Evolutionary conservation across 257 asterid species (phyloP).

Genomic region (Nicotiana noctiflora): DNA sequence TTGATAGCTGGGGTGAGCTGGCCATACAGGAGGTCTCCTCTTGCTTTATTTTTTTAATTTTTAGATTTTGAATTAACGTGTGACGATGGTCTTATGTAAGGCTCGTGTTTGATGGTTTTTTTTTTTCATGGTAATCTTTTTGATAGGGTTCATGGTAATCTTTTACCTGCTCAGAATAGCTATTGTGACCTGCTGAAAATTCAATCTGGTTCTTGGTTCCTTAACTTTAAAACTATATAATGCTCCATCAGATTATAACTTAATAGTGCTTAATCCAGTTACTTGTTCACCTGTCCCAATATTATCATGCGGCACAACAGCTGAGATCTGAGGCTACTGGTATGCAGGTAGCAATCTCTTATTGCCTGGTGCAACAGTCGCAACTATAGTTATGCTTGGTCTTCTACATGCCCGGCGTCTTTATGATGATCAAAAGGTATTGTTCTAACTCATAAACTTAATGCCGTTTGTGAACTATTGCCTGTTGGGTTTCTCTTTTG

Average conservation of each 20-base stretch:
- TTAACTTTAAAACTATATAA: not conserved
- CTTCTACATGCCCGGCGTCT: constrained; percentile 91
- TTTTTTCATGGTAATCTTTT: not conserved
- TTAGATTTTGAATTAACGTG: not conserved
- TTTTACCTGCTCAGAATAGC: not conserved
- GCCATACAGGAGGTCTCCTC: not conserved
- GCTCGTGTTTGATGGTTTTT: not conserved
- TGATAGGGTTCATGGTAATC: not conserved
- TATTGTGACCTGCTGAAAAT: not conserved
- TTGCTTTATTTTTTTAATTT: not conserved
- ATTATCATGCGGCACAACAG: not conserved
- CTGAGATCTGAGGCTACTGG: constrained; percentile 6
- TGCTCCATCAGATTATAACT: not conserved
- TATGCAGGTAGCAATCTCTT: constrained; percentile 58
- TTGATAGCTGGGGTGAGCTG: not conserved
- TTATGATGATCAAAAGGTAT: constrained; percentile 79
- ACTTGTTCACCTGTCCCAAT: not conserved
- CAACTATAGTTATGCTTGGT: constrained; percentile 92
- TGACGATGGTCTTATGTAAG: not conserved
- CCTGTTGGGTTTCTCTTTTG: not conserved
- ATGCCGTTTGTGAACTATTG: not conserved
- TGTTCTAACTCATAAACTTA: not conserved
- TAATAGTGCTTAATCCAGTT: not conserved
- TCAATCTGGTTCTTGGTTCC: not conserved
- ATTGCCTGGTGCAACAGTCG: constrained; percentile 92